Evolutionary conservation across 2,329 filamentous ascomycete species (phyloP).

Genomic region (Colletotrichum brevisporum): DNA sequence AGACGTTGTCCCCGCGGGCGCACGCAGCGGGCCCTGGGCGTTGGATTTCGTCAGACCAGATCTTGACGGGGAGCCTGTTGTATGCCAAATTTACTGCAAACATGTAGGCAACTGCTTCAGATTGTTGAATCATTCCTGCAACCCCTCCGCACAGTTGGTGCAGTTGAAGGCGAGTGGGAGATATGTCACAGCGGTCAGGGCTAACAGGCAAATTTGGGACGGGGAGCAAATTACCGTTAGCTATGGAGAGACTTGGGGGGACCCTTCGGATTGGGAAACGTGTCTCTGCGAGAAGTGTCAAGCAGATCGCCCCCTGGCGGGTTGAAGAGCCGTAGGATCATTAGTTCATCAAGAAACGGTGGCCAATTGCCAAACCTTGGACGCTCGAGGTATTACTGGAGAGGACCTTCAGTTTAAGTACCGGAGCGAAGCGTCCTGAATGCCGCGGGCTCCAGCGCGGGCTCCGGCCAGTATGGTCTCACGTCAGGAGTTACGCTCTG

Average conservation of each 20-base stretch:
- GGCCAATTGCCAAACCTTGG: too few species aligned
- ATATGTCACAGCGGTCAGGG: slow-evolving; percentile 11
- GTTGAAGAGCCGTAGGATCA: too few species aligned
- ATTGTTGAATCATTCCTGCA: slow-evolving; percentile 18
- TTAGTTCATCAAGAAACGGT: too few species aligned
- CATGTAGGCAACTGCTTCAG: slow-evolving; percentile 17
- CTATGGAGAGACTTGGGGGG: not conserved
- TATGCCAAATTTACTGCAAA: slow-evolving; percentile 1
- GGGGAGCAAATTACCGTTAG: slow-evolving; percentile 12
- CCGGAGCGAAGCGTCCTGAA: too few species aligned
- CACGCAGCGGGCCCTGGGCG: not conserved
- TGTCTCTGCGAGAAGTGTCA: not conserved
- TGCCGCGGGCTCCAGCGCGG: too few species aligned
- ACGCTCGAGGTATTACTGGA: too few species aligned
- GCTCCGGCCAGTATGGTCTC: too few species aligned
- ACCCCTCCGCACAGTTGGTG: slow-evolving; percentile 6
- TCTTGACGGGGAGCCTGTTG: slow-evolving; percentile 6
- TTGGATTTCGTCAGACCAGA: slow-evolving; percentile 14
- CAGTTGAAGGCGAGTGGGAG: slow-evolving; percentile 13
- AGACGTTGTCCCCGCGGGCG: not conserved
- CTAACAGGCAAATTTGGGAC: slow-evolving; percentile 2
- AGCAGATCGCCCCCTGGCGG: too few species aligned
- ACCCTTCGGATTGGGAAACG: not conserved
- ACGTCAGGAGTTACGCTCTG: too few species aligned
- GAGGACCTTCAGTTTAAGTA: too few species aligned